Percentiles rank a stretch among this genome's conserved stretches.
Conservation (phyloP, 495 filamentous ascomycete genomes). For the Amorphotheca resinae region DNA sequence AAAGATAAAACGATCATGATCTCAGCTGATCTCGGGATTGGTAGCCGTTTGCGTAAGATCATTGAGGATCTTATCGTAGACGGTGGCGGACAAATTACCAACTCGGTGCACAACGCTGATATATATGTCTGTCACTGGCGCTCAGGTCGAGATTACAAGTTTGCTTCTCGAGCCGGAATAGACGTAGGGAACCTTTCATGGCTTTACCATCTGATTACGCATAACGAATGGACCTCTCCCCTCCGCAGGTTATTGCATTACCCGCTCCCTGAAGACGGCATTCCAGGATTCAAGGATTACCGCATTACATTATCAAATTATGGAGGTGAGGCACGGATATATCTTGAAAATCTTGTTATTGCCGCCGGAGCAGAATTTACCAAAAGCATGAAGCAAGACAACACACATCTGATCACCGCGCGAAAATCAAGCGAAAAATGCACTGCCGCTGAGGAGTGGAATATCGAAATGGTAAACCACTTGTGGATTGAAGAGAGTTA, state of each 20-base stretch:
- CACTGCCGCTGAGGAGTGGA: constrained; percentile 83
- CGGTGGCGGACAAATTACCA: constrained; percentile 56
- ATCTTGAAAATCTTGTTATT: constrained; percentile 81
- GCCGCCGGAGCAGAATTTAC: constrained; percentile 79
- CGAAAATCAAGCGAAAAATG: constrained; percentile 83
- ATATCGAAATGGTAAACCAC: constrained; percentile 80
- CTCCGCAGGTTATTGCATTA: constrained; percentile 76
- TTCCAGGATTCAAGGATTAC: constrained; percentile 66
- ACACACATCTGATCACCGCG: constrained; percentile 91
- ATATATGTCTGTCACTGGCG: constrained; percentile 81
- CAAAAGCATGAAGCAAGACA: constrained; percentile 83
- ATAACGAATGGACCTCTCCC: constrained; percentile 78
- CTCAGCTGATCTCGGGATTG: constrained; percentile 57
- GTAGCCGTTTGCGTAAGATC: constrained; percentile 47
- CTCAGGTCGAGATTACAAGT: constrained; percentile 64
- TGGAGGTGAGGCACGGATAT: constrained; percentile 82
- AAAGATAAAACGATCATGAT: constrained; percentile 53
- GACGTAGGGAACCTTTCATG: constrained; percentile 86
- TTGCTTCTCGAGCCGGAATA: constrained; percentile 60
- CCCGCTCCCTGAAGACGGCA: constrained; percentile 57
- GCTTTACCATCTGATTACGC: constrained; percentile 83
- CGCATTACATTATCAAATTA: constrained; percentile 90
- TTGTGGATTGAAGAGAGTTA: constrained; percentile 98
- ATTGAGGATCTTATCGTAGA: constrained; percentile 55
- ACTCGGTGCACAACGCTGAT: constrained; percentile 55